A percentile compares a stretch with the other conserved stretches of the same genome.
Conservation (phyloP, 164 flowering plant species). For the Vitis rupestris region DNA sequence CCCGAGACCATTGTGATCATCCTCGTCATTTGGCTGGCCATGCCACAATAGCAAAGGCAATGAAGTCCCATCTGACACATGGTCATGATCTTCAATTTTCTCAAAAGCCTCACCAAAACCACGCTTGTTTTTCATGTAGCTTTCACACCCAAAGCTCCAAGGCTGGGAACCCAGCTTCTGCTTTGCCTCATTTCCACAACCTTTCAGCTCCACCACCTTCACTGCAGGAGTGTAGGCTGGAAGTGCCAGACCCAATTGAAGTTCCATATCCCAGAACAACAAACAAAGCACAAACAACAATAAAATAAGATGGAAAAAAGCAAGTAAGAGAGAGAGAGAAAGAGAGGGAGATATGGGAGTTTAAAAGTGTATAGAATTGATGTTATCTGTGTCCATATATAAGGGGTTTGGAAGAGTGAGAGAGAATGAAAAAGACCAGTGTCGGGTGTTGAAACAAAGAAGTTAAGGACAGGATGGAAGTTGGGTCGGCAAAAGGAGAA, state of each 20-base stretch:
- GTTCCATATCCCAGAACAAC: constrained; percentile 28
- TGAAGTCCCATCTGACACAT: too few relatives aligned
- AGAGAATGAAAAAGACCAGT: constrained; percentile 8
- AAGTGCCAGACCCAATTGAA: constrained; percentile 37
- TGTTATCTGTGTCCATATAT: constrained; percentile 6
- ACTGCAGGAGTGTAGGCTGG: constrained; percentile 13
- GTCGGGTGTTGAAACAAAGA: constrained; percentile 15
- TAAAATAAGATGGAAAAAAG: neutral
- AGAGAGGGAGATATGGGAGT: neutral
- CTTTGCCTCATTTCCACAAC: neutral
- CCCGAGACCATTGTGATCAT: constrained; percentile 1
- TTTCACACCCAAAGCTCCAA: neutral
- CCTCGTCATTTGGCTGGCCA: constrained; percentile 33
- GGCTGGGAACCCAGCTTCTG: neutral
- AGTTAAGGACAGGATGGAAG: constrained; percentile 25
- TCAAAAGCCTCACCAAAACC: constrained; percentile 24
- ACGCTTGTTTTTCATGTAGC: constrained; percentile 15
- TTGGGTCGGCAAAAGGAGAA: constrained; percentile 34
- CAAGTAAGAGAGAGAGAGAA: neutral
- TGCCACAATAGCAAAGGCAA: constrained; percentile 28
- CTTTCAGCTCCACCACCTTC: constrained; percentile 25
- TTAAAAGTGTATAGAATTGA: neutral
- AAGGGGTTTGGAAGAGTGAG: neutral
- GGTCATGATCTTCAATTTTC: neutral
- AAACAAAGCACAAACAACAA: neutral